Conservation (phyloP, 768 basidiomycete genomes). For the Ramaria rubella region DNA sequence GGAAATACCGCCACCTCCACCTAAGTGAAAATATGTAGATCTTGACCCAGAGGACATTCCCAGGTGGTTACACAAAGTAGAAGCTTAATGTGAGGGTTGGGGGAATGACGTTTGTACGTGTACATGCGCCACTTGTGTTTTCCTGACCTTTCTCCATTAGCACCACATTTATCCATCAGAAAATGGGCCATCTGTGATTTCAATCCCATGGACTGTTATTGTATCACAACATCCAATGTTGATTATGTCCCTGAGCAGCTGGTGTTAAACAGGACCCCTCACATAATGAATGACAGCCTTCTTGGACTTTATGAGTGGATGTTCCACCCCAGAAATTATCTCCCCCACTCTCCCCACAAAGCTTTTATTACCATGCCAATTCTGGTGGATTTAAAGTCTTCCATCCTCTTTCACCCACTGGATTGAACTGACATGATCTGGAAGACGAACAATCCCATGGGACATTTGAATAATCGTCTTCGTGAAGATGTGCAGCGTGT, state of each 20-base stretch:
- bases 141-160: too few relatives aligned
- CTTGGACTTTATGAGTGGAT: neutral
- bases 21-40: too few relatives aligned
- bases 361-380: neutral
- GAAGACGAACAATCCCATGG: neutral
- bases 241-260: neutral
- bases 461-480: neutral
- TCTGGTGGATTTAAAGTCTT: neutral
- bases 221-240: neutral
- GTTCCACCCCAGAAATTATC: neutral
- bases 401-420: neutral
- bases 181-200: neutral
- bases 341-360: neutral
- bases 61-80: too few relatives aligned
- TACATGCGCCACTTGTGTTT: too few relatives aligned
- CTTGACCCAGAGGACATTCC: too few relatives aligned
- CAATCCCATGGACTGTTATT: neutral
- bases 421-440: neutral
- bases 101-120: too few relatives aligned
- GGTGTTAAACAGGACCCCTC: neutral
- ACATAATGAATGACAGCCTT: neutral
- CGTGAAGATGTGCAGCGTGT: neutral
- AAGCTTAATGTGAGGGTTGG: too few relatives aligned
- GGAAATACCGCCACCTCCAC: too few relatives aligned
- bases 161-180: too few relatives aligned